Percentiles rank a stretch among this genome's conserved stretches.
These are phyloP conservation scores for Fusarium virguliforme DNA, from an alignment of 2,329 filamentous ascomycete species.

Conservation along the genomic window DNA sequence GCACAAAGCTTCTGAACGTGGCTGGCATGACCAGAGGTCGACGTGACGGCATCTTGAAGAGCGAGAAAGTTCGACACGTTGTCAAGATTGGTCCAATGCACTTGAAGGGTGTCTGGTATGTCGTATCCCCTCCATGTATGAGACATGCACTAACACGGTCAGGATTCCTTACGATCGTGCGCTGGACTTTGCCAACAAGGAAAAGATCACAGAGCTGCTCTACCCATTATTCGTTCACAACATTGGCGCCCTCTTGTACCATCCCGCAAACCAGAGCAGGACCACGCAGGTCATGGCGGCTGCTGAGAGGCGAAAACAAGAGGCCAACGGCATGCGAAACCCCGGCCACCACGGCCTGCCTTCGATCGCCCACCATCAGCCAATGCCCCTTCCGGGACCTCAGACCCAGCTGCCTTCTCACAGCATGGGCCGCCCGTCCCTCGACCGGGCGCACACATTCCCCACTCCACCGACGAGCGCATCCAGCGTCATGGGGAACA, in stretches of 20 bases:
- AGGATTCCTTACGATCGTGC: slow-evolving; percentile 99
- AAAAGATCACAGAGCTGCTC: slow-evolving; percentile 96
- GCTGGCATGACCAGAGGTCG: slow-evolving; percentile 98
- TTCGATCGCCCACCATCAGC: slow-evolving; percentile 78
- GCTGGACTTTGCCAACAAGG: slow-evolving; percentile 99
- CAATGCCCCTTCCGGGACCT: slow-evolving; percentile 74
- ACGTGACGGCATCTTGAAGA: slow-evolving; percentile 96
- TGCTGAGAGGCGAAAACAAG: slow-evolving; percentile 82
- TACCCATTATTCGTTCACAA: slow-evolving; percentile 99
- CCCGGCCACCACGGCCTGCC: slow-evolving; percentile 71
- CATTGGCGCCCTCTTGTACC: slow-evolving; percentile 93
- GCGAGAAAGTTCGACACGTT: slow-evolving; percentile 95
- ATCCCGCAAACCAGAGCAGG: slow-evolving; percentile 88
- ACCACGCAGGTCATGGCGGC: slow-evolving; percentile 91
- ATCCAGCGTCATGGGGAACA: slow-evolving; percentile 84
- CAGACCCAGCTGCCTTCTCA: slow-evolving; percentile 75
- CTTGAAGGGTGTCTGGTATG: slow-evolving; percentile 95
- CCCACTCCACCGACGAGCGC: slow-evolving; percentile 94
- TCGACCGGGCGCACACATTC: slow-evolving; percentile 93
- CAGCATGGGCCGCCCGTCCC: slow-evolving; percentile 80
- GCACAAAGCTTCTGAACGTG: slow-evolving; percentile 96
- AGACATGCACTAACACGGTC: slow-evolving; percentile 51
- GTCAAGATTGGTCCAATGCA: slow-evolving; percentile 99
- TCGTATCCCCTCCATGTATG: slow-evolving; percentile 42
- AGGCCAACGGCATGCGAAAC: slow-evolving; percentile 76